These are phyloP conservation scores for Rhamnella rubrinervis DNA, from an alignment of 331 rosid species.

Conservation along the genomic window DNA sequence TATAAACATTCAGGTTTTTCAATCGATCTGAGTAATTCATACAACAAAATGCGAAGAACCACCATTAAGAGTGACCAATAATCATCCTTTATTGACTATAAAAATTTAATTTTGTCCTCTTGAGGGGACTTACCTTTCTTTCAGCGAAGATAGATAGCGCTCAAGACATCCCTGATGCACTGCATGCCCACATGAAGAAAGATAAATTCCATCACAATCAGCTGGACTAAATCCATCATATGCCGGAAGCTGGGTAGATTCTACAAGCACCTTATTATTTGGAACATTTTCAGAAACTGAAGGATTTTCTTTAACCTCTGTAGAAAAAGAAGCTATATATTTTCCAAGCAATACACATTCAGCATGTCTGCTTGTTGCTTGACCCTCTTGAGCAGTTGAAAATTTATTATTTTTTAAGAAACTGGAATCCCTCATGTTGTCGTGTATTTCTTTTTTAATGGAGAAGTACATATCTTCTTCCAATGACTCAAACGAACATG, in stretches of 20 bases:
- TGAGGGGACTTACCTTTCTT: slow-evolving; percentile 64
- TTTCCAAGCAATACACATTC: slow-evolving; percentile 65
- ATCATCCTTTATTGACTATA: too few species aligned
- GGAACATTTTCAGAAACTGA: slow-evolving; percentile 51
- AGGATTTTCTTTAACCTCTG: slow-evolving; percentile 49
- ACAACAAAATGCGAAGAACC: too few species aligned
- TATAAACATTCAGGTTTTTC: too few species aligned
- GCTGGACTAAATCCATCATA: slow-evolving; percentile 73
- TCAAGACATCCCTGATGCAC: slow-evolving; percentile 95
- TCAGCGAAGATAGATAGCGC: slow-evolving; percentile 78
- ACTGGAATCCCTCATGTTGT: slow-evolving; percentile 30
- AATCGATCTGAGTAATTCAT: too few species aligned
- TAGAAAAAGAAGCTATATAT: slow-evolving; percentile 62
- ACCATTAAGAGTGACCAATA: too few species aligned
- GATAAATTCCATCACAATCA: slow-evolving; percentile 84
- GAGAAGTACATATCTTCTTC: slow-evolving; percentile 65
- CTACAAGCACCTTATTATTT: slow-evolving; percentile 43
- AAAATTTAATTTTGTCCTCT: neutral
- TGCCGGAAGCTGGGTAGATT: slow-evolving; percentile 41
- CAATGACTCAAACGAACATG: slow-evolving; percentile 52
- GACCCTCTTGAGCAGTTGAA: slow-evolving; percentile 36
- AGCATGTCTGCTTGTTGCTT: slow-evolving; percentile 34
- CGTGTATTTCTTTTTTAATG: slow-evolving; percentile 50
- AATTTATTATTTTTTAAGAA: slow-evolving; percentile 27
- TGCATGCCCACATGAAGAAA: slow-evolving; percentile 98